phyloP scores from a whole-genome alignment of 2,329 filamentous ascomycete genomes.

The Thermoascus crustaceus region DNA sequence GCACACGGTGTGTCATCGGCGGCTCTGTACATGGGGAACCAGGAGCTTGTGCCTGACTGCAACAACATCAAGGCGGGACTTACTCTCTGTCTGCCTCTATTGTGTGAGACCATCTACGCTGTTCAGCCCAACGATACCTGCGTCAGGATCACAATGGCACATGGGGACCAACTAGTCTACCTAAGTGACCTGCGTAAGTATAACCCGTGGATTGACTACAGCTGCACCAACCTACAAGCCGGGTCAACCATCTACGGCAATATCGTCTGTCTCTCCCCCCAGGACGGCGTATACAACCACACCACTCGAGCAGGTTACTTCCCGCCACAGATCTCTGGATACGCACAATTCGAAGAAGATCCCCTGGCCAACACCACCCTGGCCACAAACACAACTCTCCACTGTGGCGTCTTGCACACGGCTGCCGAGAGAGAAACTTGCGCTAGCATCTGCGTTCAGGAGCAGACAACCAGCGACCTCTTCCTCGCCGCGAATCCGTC shows the following conservation, averaged over 20 bases:
- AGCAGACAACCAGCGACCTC: slow-evolving; percentile 8
- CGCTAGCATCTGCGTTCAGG: slow-evolving; percentile 11
- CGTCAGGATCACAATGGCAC: neutral
- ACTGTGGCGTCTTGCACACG: slow-evolving; percentile 14
- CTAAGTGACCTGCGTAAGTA: slow-evolving; percentile 2
- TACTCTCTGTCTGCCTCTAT: too few relatives aligned
- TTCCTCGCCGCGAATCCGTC: slow-evolving; percentile 16
- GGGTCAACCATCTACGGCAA: slow-evolving; percentile 3
- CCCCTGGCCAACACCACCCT: slow-evolving; percentile 13
- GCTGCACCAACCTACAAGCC: slow-evolving; percentile 7
- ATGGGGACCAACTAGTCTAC: too few relatives aligned
- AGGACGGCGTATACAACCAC: slow-evolving; percentile 3
- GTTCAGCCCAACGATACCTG: slow-evolving; percentile 4
- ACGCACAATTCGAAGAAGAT: neutral
- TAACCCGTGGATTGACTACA: slow-evolving; percentile 4
- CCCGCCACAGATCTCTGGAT: slow-evolving; percentile 3
- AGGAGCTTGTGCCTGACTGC: too few relatives aligned
- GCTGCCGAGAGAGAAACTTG: slow-evolving; percentile 12
- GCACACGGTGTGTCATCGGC: slow-evolving; percentile 10
- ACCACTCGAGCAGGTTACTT: neutral
- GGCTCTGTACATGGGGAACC: slow-evolving; percentile 6
- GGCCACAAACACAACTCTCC: slow-evolving; percentile 11
- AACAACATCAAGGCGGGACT: too few relatives aligned
- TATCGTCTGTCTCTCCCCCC: slow-evolving; percentile 7
- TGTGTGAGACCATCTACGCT: too few relatives aligned